Evolutionary conservation across 805 yeast species (phyloP), one percentile per base, ranked within the genome.

Genomic region (Metschnikowia santaceciliae): DNA sequence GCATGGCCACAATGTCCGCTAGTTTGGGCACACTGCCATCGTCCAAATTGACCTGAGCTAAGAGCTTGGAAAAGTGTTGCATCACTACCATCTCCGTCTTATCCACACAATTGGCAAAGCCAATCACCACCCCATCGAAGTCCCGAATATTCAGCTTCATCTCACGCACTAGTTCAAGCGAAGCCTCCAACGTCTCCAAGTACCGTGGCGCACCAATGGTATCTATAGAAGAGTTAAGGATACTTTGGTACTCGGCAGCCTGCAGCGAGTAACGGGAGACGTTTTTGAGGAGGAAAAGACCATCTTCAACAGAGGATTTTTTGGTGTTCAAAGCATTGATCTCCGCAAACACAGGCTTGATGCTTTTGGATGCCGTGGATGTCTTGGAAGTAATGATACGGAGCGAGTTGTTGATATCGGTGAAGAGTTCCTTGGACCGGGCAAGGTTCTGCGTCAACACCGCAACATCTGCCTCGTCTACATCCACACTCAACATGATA

Each of bases 401-500:
- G 39, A 89, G 71, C 2, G 89, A 82, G 26, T 69, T 67, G 10
- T 80, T 72, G 49, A 90, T 83, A 41, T 77, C 68, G 1, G 66
- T 61, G 8, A 90, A 79, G 38, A 89, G 67, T 17, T 72, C 74
- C 37, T 79, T 77, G 3, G 89, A 80, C 48, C 81, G 78, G 45
- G 75, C 67, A 33, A 91, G 73, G 48, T 86, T 84, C 61, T 87
- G 94, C 47, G 88, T 86, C 32, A 90, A 76, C 4, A 90, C 90
- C 2, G 89, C 84, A 33, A 89, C 83, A 58, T 90, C 96, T 2
- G 91, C 90, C 63, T 86, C 92, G 60, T 87, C 91, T 2, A 83
- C 72, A 60, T 86, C 91, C 26, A 82, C 67, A 15, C 40, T 34
- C 15, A 34, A 23, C 47, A 43, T 43, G 32, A 8, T 36, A 17